Evolutionary conservation across 495 filamentous ascomycete species (phyloP).

Genomic region (Aspergillus affinis): DNA sequence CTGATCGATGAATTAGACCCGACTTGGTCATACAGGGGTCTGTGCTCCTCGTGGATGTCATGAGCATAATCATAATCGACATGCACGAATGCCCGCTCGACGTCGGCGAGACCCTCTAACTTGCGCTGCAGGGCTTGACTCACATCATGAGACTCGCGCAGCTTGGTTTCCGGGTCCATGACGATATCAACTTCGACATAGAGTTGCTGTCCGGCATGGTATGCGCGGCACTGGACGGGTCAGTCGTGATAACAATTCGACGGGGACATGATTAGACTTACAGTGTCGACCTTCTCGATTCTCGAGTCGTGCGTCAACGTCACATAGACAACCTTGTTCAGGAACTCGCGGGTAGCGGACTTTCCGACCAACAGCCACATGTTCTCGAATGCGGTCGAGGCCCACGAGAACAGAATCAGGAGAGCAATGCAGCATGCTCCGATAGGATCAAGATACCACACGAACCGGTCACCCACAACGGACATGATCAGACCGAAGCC

Average conservation of each 20-base stretch:
- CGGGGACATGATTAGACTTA: constrained; percentile 3
- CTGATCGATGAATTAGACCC: constrained; percentile 14
- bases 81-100: constrained; percentile 58
- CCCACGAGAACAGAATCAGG: constrained; percentile 55
- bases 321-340: constrained; percentile 58
- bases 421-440: constrained; percentile 56
- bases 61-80: constrained; percentile 47
- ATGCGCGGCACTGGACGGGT: constrained; percentile 36
- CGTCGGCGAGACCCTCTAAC: constrained; percentile 51
- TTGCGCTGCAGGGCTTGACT: constrained; percentile 54
- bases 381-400: constrained; percentile 54
- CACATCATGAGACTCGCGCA: constrained; percentile 55
- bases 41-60: constrained; percentile 52
- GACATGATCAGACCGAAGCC: constrained; percentile 55
- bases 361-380: constrained; percentile 58
- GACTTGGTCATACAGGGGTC: constrained; percentile 46
- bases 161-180: constrained; percentile 49
- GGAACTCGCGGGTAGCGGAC: constrained; percentile 51
- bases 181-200: constrained; percentile 60
- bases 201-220: constrained; percentile 55
- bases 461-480: constrained; percentile 49
- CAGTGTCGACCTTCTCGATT: constrained; percentile 54
- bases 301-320: constrained; percentile 52
- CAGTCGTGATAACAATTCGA: background rate
- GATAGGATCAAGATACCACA: constrained; percentile 57